These are phyloP conservation scores for Myriosclerotinia duriaeana DNA, from an alignment of 2,329 filamentous ascomycete species.

Conservation along the genomic window DNA sequence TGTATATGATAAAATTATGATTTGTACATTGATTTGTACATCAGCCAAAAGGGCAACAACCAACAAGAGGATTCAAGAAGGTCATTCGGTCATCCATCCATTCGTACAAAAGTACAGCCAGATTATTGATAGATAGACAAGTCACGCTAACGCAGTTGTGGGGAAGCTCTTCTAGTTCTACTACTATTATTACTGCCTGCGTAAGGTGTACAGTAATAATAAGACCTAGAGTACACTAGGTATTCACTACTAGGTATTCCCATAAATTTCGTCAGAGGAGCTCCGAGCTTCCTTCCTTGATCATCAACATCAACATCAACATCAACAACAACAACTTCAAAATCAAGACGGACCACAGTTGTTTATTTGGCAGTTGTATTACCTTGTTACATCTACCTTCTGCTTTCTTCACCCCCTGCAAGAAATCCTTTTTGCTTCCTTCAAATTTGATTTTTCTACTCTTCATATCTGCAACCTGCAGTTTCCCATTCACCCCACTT, in stretches of 20 bases:
- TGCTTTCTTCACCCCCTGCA: background rate
- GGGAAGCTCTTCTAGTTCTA: conserved; percentile 18
- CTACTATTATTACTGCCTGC: too few relatives aligned
- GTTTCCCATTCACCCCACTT: conserved; percentile 7
- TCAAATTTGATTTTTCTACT: background rate
- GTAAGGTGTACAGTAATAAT: too few relatives aligned
- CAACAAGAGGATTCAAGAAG: too few relatives aligned
- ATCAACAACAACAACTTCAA: background rate
- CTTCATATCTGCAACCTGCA: conserved; percentile 1
- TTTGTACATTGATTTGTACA: background rate
- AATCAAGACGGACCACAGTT: conserved; percentile 1
- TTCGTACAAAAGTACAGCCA: background rate
- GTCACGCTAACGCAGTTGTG: conserved; percentile 13
- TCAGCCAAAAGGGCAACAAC: too few relatives aligned
- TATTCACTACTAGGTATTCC: too few relatives aligned
- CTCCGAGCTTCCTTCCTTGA: conserved; percentile 19
- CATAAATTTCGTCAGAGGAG: conserved; percentile 21
- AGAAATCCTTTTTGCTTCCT: conserved; percentile 12
- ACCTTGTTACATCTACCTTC: background rate
- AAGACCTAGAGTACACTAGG: too few relatives aligned
- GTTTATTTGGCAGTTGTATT: background rate
- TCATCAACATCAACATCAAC: conserved; percentile 1
- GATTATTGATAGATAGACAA: background rate
- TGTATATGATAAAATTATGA: too few relatives aligned
- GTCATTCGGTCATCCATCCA: background rate